Base-by-base conservation (phyloP, 1,284 basidiomycete genomes). In the Peniophora sp. region DNA sequence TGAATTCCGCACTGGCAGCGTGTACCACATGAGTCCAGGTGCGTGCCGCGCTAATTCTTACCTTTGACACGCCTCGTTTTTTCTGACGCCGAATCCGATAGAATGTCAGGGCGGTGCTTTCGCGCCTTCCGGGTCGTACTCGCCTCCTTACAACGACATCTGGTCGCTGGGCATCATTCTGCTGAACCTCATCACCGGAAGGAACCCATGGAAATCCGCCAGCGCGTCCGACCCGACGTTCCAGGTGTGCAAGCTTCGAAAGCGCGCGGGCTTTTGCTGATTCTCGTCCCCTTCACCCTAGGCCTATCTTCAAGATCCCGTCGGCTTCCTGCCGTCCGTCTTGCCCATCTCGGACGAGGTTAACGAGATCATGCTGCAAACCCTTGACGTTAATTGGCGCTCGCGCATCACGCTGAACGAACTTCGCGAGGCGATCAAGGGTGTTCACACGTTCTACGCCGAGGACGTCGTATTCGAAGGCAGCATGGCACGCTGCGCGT, bases 161-260 rank as follows among this genome's bases (percentile, higher is more conserved):
- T 99, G 97, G 96, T 96, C 96, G 20, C 79, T 99, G 54, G 96
- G 96, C 42, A 94, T 99, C 61, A 87, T 91, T 56, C 85, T 99
- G 46, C 85, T 98, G 65, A 98, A 98, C 68, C 82, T 99, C 51
- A 88, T 92, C 47, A 97, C 92, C 42, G 93, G 93, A 17, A 85
- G 94, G 53, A 97, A 98, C 62, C 96, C 96, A 20, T 99, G 97
- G 97, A 92, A 93, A 70, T 93, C 92, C 44, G 96, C 97, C n/a
- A 88, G 86, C 55, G 71, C 75, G 12, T 74, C 78, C 54, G 87
- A 88, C 62, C 83, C 82, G 50, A 87, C 85, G 5, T 89, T 88
- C 73, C 79, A 81, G 64, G 27, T 32, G 12, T 32, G 27, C 12
- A 32, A 5, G 12, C 27, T 32, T 32, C 12, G 6, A 6, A 5